Percentiles rank a stretch among this genome's conserved stretches.
Conservation (phyloP, 176 grass and related monocot genomes). For the barley (Hordeum vulgare) region MorexV3_pseudomolecules_assembly NC_058519.1:647996489-647996988, state of each 20-base stretch:
- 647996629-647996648: slow-evolving; percentile 33
- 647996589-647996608: not conserved
- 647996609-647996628: not conserved
- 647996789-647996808: not conserved
- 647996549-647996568: slow-evolving; percentile 58
- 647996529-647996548: slow-evolving; percentile 33
- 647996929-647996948: slow-evolving; percentile 57
- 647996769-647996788: not conserved
- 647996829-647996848: not conserved
- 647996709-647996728: slow-evolving; percentile 65
- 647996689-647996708: slow-evolving; percentile 88
- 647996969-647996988: slow-evolving; percentile 74
- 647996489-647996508: slow-evolving; percentile 47
- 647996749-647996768: slow-evolving; percentile 48
- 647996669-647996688: slow-evolving; percentile 40
- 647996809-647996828: not conserved
- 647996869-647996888: slow-evolving; percentile 51
- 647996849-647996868: slow-evolving; percentile 51
- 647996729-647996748: slow-evolving; percentile 47
- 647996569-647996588: slow-evolving; percentile 30
- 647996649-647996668: not conserved
- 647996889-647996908: slow-evolving; percentile 54
- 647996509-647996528: not conserved
- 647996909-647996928: slow-evolving; percentile 70
- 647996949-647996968: slow-evolving; percentile 70